phyloP scores from a whole-genome alignment of 2,329 filamentous ascomycete species.

The Aspergillus sp. region DNA sequence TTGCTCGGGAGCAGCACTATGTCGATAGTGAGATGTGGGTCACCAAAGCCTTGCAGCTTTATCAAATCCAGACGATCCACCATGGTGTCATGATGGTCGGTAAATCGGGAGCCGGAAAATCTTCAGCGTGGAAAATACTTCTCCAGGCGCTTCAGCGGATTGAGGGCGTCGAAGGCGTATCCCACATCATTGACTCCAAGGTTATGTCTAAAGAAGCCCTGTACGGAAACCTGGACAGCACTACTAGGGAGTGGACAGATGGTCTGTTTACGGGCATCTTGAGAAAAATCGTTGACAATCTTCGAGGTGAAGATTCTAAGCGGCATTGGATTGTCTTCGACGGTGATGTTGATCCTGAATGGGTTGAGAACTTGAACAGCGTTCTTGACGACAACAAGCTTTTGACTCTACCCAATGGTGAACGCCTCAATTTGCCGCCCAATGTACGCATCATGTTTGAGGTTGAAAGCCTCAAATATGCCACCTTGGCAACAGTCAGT shows the following conservation, averaged over 20 bases:
- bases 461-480: conserved; percentile 95
- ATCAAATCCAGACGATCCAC: conserved; percentile 96
- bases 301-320: conserved; percentile 94
- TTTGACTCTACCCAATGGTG: conserved; percentile 92
- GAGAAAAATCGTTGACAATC: conserved; percentile 96
- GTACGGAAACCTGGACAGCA: conserved; percentile 93
- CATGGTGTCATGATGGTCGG: conserved; percentile 99
- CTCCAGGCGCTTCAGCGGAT: conserved; percentile 87
- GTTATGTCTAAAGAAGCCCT: conserved; percentile 99
- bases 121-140: conserved; percentile 87
- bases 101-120: conserved; percentile 96
- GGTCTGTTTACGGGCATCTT: conserved; percentile 97
- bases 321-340: conserved; percentile 99
- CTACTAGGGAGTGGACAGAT: conserved; percentile 97
- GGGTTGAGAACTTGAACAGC: conserved; percentile 99
- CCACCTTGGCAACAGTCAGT: conserved; percentile 96
- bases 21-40: conserved; percentile 95
- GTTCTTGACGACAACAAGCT: conserved; percentile 99
- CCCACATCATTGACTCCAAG: conserved; percentile 97
- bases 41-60: conserved; percentile 93
- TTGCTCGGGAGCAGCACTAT: conserved; percentile 80
- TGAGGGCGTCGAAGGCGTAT: conserved; percentile 89
- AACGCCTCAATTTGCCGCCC: conserved; percentile 87
- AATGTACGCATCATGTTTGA: conserved; percentile 99
- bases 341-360: conserved; percentile 97